Conservation (phyloP, 495 filamentous ascomycete genomes). For the Penicillium soppii region DNA sequence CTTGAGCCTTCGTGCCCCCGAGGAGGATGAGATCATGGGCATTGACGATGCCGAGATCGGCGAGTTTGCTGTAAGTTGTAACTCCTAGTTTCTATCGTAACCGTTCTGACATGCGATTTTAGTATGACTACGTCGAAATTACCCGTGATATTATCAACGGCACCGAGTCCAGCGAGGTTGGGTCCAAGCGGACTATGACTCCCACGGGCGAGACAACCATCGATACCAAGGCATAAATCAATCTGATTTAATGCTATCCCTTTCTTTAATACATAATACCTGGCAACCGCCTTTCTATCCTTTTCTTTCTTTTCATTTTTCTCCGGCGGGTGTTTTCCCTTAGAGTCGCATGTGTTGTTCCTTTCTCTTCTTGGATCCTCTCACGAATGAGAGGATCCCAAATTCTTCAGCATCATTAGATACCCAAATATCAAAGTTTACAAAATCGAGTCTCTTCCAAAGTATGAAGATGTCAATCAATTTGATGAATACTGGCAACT, state of each 20-base stretch:
- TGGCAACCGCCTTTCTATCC: neutral
- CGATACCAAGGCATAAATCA: constrained; percentile 33
- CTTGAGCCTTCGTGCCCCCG: constrained; percentile 72
- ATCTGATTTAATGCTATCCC: constrained; percentile 1
- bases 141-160: constrained; percentile 76
- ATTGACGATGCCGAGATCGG: constrained; percentile 96
- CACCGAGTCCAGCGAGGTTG: constrained; percentile 39
- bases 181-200: constrained; percentile 36
- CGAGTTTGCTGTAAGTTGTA: constrained; percentile 75
- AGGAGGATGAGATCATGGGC: constrained; percentile 86
- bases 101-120: constrained; percentile 5
- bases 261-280: constrained; percentile 16
- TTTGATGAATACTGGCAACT: no score
- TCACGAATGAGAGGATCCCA: neutral
- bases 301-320: neutral
- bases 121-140: constrained; percentile 96
- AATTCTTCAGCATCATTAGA: constrained; percentile 8
- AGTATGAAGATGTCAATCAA: no score
- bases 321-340: neutral
- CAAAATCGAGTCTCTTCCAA: no score
- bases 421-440: constrained; percentile 11
- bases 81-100: neutral
- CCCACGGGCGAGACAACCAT: constrained; percentile 21
- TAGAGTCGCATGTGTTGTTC: neutral
- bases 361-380: neutral